Conservation (phyloP, 768 basidiomycete species). For the Suillus decipiens region DNA sequence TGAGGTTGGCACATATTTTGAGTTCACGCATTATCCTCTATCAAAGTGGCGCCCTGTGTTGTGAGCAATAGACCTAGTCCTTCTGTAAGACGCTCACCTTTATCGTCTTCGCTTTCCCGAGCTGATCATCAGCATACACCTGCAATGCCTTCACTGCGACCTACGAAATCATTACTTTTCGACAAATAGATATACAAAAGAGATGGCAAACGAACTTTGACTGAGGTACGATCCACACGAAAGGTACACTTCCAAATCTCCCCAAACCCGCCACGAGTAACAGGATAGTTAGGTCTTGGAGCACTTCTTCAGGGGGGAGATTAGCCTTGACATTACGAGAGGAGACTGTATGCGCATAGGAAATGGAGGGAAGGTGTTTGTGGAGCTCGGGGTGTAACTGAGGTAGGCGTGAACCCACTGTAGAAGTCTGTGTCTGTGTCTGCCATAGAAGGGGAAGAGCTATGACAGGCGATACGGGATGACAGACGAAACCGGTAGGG, state of each 20-base stretch:
- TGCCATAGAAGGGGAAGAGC: no score
- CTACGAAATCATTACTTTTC: conserved; percentile 1
- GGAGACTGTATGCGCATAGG: background rate
- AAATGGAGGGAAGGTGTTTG: background rate
- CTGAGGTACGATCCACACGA: accelerated
- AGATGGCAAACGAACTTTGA: background rate
- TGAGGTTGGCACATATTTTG: no score
- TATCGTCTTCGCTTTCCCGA: background rate
- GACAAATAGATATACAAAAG: background rate
- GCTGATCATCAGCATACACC: conserved; percentile 17
- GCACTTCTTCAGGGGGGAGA: background rate
- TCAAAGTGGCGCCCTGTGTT: no score
- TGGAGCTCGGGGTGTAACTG: no score
- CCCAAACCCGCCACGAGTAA: conserved; percentile 4
- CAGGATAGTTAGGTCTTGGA: conserved; percentile 1
- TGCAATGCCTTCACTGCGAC: conserved; percentile 29
- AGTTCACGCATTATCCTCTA: no score
- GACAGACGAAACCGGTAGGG: no score
- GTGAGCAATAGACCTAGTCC: no score
- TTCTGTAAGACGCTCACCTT: background rate
- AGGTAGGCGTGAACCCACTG: background rate
- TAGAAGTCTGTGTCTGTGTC: background rate
- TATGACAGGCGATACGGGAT: no score
- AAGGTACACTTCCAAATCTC: conserved; percentile 9
- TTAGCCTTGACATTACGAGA: background rate